Conservation (phyloP, 768 basidiomycete genomes). For the Suillus variegatus region DNA sequence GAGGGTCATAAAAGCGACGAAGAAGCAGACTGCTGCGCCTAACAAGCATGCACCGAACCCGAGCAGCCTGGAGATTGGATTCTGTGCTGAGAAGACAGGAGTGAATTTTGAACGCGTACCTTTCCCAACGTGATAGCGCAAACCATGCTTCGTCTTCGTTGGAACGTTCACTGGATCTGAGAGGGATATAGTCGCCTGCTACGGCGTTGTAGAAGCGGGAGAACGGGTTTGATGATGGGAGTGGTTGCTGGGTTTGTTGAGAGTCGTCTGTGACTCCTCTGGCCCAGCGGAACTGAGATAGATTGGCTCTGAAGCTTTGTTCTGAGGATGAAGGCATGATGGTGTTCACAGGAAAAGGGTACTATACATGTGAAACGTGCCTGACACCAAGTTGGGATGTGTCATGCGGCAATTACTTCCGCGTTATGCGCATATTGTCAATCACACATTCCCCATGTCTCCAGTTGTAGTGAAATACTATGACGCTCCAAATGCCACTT, state of each 20-base stretch:
- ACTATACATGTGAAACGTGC: background rate
- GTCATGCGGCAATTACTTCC: no score
- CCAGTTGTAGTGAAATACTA: no score
- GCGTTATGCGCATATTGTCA: no score
- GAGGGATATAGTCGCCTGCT: slow-evolving; percentile 85
- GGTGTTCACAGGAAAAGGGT: background rate
- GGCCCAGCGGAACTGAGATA: slow-evolving; percentile 89
- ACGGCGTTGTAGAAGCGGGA: slow-evolving; percentile 86
- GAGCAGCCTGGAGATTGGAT: slow-evolving; percentile 56
- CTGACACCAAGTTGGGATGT: background rate
- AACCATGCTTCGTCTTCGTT: slow-evolving; percentile 98
- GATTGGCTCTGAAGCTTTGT: slow-evolving; percentile 70
- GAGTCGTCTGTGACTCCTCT: slow-evolving; percentile 73
- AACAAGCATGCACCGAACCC: slow-evolving; percentile 89
- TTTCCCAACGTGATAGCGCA: slow-evolving; percentile 90
- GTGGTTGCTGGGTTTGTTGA: slow-evolving; percentile 41
- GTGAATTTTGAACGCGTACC: slow-evolving; percentile 43
- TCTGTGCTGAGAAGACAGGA: background rate
- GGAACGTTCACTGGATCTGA: slow-evolving; percentile 76
- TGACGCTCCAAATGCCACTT: no score
- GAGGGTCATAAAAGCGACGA: slow-evolving; percentile 83
- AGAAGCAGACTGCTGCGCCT: slow-evolving; percentile 93
- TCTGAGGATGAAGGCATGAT: slow-evolving; percentile 41
- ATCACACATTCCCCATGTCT: no score
- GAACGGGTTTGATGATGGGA: slow-evolving; percentile 60